Evolutionary conservation across 2,329 filamentous ascomycete genomes (phyloP).

Genomic region (Cordyceps tenuipes): DNA sequence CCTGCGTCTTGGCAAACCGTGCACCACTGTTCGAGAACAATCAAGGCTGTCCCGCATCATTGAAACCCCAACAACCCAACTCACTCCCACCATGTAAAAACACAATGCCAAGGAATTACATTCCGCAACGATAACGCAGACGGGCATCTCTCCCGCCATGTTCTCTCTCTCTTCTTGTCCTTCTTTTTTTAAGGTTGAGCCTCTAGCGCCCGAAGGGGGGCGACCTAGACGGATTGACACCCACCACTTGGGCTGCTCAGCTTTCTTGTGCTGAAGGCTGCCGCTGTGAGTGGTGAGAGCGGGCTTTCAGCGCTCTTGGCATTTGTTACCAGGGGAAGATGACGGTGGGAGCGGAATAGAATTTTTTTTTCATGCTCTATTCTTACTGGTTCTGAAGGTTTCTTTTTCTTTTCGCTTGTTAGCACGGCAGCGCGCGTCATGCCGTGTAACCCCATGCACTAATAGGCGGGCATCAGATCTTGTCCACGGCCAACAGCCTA

Average conservation of each 20-base stretch:
- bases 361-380: background rate
- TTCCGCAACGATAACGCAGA: background rate
- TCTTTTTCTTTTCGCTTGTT: background rate
- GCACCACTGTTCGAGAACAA: constrained; percentile 1
- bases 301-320: constrained; percentile 5
- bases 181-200: background rate
- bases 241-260: background rate
- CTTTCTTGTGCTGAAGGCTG: background rate
- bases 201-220: too few species aligned
- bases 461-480: too few species aligned
- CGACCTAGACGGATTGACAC: background rate
- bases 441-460: background rate
- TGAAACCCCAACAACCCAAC: background rate
- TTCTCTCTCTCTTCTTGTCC: background rate
- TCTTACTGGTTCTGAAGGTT: background rate
- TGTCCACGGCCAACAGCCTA: background rate
- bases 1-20: background rate
- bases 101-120: background rate
- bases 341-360: background rate
- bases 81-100: background rate
- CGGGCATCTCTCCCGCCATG: background rate
- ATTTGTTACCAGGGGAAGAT: background rate
- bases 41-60: background rate
- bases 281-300: background rate
- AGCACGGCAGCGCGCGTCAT: background rate